A percentile compares a stretch with the other conserved stretches of the same genome.
Conservation (phyloP, 192 early-diverging fungal genomes). For the Entomortierella beljakovae region DNA sequence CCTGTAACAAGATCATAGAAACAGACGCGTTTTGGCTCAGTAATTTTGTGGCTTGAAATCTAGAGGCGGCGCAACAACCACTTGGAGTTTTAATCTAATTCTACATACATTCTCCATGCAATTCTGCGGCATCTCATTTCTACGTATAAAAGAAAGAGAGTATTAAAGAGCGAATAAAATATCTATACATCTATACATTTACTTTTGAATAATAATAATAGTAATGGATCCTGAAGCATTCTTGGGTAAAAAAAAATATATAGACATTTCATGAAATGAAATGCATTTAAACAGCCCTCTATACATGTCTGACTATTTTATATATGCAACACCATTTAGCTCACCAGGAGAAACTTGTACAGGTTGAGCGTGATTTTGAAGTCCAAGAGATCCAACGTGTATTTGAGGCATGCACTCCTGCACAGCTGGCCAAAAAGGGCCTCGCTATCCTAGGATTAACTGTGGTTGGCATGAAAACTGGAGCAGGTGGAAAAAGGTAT, state of each 20-base stretch:
- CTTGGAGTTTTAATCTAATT: not conserved
- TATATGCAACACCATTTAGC: constrained; percentile 13
- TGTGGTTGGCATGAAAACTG: constrained; percentile 70
- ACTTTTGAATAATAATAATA: too few species aligned
- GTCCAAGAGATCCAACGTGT: constrained; percentile 56
- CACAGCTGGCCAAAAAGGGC: constrained; percentile 74
- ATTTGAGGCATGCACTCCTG: constrained; percentile 61
- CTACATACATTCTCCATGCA: constrained; percentile 5
- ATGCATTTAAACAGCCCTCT: not conserved
- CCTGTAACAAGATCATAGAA: not conserved
- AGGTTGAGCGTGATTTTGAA: constrained; percentile 64
- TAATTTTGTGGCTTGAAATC: not conserved
- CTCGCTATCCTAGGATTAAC: constrained; percentile 71
- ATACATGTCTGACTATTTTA: not conserved
- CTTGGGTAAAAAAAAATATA: constrained; percentile 19
- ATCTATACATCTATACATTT: too few species aligned
- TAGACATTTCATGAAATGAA: not conserved
- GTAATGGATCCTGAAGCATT: constrained; percentile 47
- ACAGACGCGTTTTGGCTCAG: not conserved
- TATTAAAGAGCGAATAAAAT: not conserved
- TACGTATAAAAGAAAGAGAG: not conserved
- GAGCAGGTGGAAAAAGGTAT: constrained; percentile 75
- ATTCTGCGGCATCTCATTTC: constrained; percentile 15
- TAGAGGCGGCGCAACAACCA: not conserved
- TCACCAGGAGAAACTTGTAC: constrained; percentile 66